Evolutionary conservation across 129 eudicot species (phyloP), one percentile per base, ranked within the genome.

Genomic region (Flaveria bidentis): DNA sequence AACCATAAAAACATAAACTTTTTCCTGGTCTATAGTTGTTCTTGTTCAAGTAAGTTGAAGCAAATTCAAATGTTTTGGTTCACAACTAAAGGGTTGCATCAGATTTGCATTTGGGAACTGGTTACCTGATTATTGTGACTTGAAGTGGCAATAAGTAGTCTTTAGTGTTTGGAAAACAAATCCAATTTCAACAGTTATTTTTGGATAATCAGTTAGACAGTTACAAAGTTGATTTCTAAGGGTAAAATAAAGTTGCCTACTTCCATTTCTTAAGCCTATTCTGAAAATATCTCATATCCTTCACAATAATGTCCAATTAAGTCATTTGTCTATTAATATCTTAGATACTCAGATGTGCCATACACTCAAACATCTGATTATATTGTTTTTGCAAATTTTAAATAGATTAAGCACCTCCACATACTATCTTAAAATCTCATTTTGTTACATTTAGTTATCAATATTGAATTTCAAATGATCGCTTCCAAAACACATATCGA

Each of bases 11-110:
- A 33, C 63, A 47, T 41, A 64, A 17, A 20, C 25, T 18, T 75
- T 30, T 62, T 45, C 2, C 55, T 76, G 45, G 63, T 70, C 26
- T 73, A 73, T 50, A 42, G 41, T 57, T 55, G 75, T 64, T 72
- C 26, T 67, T 63, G 61, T 71, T 67, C 49, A 52, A 8, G 33
- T 46, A 36, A 67, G 18, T 64, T 57, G 44, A 50, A 53, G 18
- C 14, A 58, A 13, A 9, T 61, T 76, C 26, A 52, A 69, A 10
- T 76, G 57, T 67, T 17, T 16, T 4, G 62, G 47, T 69, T 69
- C 22, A 47, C 17, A 17, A 22, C 20, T 36, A 51, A 33, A 49
- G 33, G 33, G 64, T 6, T 22, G 64, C 9, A 16, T 23, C 2
- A 4, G 64, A 18, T 57, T 11, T n/a, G 58, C 22, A 52, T 52